Evolutionary conservation across 2,329 filamentous ascomycete species (phyloP), one percentile per base, ranked within the genome.

Genomic region (Colletotrichum kahawae): DNA sequence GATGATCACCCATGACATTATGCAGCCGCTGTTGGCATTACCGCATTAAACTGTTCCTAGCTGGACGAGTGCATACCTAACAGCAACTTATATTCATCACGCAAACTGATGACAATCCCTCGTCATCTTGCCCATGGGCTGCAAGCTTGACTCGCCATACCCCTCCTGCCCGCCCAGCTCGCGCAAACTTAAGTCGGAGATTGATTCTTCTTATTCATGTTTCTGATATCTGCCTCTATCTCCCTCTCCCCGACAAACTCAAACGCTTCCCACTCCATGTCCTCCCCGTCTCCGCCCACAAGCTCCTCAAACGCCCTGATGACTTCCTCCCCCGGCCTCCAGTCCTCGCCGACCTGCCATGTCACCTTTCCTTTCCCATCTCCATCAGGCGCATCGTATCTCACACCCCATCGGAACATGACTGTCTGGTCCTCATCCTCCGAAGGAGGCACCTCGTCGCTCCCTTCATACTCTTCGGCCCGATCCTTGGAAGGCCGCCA

Each of bases 401-500:
- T 38, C 29, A 70, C 67, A 8, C 67, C 51, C 65, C 65, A 67
- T 67, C 31, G 51, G 54, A 59, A 43, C 65, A 48, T 67, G 8
- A 59, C 65, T 18, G 24, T 59, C 65, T 59, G n/a, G n/a, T 16
- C 48, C 54, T 43, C 51, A 21, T 33, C 33, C 33, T 21, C 21
- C 33, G 51, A 59, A 24, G 21, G 54, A 59, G 65, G 51, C 21
- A 29, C 51, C 7, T 67, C 54, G 21, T 67, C 51, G 34, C 21
- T 67, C 51, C 51, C 69, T 64, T 65, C 60, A 33, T 78, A 76
- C 57, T 71, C 74, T 12, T 57, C 14, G 16, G 31, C 71, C 62
- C 76, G 77, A 48, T 69, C 54, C 8, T 78, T 73, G 14, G 78
- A 77, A 31, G 78, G 78, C 48, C 56, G 27, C 78, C 78, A 79